These are phyloP conservation scores for Geranium rotundifolium DNA, from an alignment of 345 rosid species.

Conservation along the genomic window DNA sequence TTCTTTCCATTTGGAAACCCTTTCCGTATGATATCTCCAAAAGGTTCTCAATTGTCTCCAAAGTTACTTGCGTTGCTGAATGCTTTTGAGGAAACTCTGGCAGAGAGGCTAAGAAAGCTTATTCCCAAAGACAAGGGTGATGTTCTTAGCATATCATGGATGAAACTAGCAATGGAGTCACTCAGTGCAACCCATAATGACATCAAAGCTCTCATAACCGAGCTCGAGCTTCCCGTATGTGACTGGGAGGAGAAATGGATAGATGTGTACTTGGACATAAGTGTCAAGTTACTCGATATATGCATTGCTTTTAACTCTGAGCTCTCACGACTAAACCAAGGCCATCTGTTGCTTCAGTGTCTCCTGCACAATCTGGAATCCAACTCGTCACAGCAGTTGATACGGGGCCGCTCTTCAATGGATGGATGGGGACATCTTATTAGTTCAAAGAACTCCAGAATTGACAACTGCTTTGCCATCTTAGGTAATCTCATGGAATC, in stretches of 20 bases:
- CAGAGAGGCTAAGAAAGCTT: constrained; percentile 51
- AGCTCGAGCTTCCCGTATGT: constrained; percentile 67
- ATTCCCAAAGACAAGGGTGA: constrained; percentile 47
- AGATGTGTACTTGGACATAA: constrained; percentile 75
- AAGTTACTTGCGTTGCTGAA: constrained; percentile 33
- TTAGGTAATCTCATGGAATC: constrained; percentile 44
- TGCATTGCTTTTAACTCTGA: constrained; percentile 72
- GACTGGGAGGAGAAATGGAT: constrained; percentile 95
- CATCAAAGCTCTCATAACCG: constrained; percentile 55
- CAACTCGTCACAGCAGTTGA: constrained; percentile 29
- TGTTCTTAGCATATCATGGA: constrained; percentile 69
- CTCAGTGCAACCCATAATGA: constrained; percentile 59
- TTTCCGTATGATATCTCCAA: constrained; percentile 64
- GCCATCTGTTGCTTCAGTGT: constrained; percentile 69
- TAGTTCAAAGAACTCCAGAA: constrained; percentile 46
- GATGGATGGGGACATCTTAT: constrained; percentile 72
- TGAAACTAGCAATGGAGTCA: constrained; percentile 70
- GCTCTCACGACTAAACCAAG: constrained; percentile 63
- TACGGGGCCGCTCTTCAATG: constrained; percentile 49
- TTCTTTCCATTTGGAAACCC: constrained; percentile 83
- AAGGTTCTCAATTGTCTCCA: constrained; percentile 58
- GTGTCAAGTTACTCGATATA: constrained; percentile 75
- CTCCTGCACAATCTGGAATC: constrained; percentile 52
- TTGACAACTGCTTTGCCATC: constrained; percentile 47
- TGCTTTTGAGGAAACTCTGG: constrained; percentile 54